These are phyloP conservation scores for Colletotrichum eremochloae DNA, from an alignment of 2,329 filamentous ascomycete species.

Conservation along the genomic window DNA sequence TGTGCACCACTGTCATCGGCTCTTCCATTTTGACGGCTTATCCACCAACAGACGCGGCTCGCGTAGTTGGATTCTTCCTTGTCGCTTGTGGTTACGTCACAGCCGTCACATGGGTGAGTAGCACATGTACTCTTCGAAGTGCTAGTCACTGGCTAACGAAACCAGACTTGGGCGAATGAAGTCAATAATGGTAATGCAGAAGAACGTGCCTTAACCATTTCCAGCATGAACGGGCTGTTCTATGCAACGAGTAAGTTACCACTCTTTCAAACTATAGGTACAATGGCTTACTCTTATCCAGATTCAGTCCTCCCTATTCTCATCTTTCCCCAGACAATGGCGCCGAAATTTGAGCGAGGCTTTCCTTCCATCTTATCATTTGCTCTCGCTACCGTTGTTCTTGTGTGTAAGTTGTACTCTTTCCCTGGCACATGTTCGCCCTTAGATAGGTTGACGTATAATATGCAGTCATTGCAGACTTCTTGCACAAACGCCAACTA, in stretches of 20 bases:
- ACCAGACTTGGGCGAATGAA: constrained; percentile 51
- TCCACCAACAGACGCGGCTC: constrained; percentile 10
- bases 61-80: constrained; percentile 26
- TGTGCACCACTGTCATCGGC: constrained; percentile 27
- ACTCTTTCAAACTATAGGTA: rapidly evolving
- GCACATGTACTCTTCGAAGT: neutral
- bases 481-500: constrained; percentile 17
- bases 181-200: constrained; percentile 50
- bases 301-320: constrained; percentile 51
- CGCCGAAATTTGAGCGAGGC: constrained; percentile 46
- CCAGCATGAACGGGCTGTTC: constrained; percentile 51
- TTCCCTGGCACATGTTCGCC: rapidly evolving
- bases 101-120: constrained; percentile 19
- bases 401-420: constrained; percentile 19
- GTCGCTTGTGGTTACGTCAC: constrained; percentile 28
- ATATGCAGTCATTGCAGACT: constrained; percentile 14
- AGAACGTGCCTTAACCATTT: constrained; percentile 50
- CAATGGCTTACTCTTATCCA: constrained; percentile 7
- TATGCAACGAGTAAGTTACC: constrained; percentile 44
- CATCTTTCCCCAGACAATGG: constrained; percentile 51
- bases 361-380: constrained; percentile 19
- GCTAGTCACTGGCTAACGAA: neutral
- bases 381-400: constrained; percentile 21
- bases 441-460: neutral
- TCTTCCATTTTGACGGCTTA: constrained; percentile 26